These are phyloP conservation scores for Daldinia eschscholtzii DNA, from an alignment of 2,329 filamentous ascomycete species.

Conservation along the genomic window DNA sequence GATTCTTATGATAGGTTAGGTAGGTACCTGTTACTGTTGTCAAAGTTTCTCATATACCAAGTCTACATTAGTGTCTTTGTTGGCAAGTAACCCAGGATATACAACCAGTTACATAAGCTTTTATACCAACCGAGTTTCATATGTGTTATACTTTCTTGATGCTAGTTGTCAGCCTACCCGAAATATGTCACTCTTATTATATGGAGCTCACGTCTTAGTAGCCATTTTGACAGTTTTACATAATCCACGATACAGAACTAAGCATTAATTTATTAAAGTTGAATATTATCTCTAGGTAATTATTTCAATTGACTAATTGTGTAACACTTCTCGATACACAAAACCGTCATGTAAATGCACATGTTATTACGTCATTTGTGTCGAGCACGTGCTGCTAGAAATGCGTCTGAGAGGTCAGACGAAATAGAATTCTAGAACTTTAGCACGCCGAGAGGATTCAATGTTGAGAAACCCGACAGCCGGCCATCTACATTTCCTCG, in stretches of 20 bases:
- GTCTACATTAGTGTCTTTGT: too few relatives aligned
- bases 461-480: not conserved
- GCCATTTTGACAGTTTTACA: not conserved
- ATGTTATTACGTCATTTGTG: constrained; percentile 31
- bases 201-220: not conserved
- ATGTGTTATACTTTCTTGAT: not conserved
- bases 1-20: too few relatives aligned
- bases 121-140: too few relatives aligned
- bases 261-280: not conserved
- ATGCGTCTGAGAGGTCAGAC: constrained; percentile 26
- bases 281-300: not conserved
- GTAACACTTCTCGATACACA: not conserved
- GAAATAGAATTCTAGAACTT: constrained; percentile 23
- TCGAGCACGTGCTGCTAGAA: constrained; percentile 30
- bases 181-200: constrained; percentile 1
- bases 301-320: not conserved
- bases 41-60: too few relatives aligned
- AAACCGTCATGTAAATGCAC: not conserved
- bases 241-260: not conserved
- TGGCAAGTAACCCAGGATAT: too few relatives aligned
- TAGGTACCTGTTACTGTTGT: too few relatives aligned
- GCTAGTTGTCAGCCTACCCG: not conserved
- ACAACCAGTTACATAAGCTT: too few relatives aligned
- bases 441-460: not conserved
- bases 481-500: not conserved